phyloP scores from a whole-genome alignment of 2,329 filamentous ascomycete genomes.

The Colletotrichum tofieldiae region DNA sequence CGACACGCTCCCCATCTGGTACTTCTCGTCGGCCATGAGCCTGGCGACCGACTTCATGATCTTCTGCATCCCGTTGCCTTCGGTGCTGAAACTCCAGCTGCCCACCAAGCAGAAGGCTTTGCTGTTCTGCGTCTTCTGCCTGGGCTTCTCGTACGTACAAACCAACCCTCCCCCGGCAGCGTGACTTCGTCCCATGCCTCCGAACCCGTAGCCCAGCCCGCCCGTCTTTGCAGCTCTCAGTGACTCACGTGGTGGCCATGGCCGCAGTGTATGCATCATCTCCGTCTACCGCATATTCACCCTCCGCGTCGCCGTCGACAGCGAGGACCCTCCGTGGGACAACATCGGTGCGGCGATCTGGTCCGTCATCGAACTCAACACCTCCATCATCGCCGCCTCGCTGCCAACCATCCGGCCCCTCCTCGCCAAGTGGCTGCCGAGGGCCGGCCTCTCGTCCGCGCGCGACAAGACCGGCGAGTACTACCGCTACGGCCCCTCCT shows the following conservation, averaged over 20 bases:
- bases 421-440: slow-evolving; percentile 46
- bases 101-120: slow-evolving; percentile 48
- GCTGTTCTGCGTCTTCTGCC: slow-evolving; percentile 50
- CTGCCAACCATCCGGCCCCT: slow-evolving; percentile 54
- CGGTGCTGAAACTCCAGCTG: slow-evolving; percentile 47
- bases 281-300: slow-evolving; percentile 53
- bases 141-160: slow-evolving; percentile 52
- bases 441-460: slow-evolving; percentile 43
- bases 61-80: slow-evolving; percentile 49
- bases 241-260: background rate
- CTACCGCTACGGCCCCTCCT: slow-evolving; percentile 42
- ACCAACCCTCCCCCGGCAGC: background rate
- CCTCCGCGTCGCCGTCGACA: slow-evolving; percentile 48
- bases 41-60: slow-evolving; percentile 49
- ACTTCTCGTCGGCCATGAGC: slow-evolving; percentile 50
- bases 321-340: slow-evolving; percentile 54
- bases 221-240: background rate
- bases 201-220: background rate
- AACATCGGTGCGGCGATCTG: slow-evolving; percentile 52
- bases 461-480: slow-evolving; percentile 42
- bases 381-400: slow-evolving; percentile 57
- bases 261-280: slow-evolving; percentile 51
- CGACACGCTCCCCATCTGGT: slow-evolving; percentile 51
- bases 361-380: slow-evolving; percentile 57
- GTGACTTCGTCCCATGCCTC: background rate